phyloP scores from a whole-genome alignment of 352 stramenopile genomes.

The Halophytophthora polymorphica region DNA sequence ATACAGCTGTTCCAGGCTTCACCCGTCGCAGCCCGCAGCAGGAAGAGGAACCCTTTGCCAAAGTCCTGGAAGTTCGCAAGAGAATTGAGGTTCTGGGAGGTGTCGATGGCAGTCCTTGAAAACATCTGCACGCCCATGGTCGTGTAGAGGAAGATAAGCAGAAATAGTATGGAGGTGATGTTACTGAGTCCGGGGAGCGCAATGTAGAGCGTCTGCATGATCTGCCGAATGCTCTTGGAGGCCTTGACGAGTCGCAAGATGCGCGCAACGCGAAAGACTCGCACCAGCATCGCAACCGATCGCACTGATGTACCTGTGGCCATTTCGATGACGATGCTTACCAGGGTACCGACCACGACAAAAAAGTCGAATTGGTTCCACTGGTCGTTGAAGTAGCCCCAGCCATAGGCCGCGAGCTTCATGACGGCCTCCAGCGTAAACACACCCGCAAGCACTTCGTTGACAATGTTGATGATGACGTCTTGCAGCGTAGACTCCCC shows the following conservation, averaged over 20 bases:
- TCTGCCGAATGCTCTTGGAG: constrained; percentile 82
- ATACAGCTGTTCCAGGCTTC: constrained; percentile 93
- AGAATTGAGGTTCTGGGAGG: constrained; percentile 58
- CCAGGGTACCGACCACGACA: constrained; percentile 55
- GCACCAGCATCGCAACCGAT: constrained; percentile 82
- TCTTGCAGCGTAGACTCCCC: constrained; percentile 57
- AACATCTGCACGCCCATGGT: constrained; percentile 92
- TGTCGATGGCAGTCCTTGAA: constrained; percentile 66
- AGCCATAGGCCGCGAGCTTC: constrained; percentile 81
- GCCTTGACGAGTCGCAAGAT: constrained; percentile 78
- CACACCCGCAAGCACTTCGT: constrained; percentile 82
- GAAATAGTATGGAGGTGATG: constrained; percentile 85
- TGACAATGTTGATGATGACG: constrained; percentile 52
- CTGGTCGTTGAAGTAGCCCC: constrained; percentile 72
- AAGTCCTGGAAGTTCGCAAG: constrained; percentile 93
- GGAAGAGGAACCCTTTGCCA: constrained; percentile 81
- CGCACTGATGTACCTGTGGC: constrained; percentile 43
- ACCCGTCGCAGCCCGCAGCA: constrained; percentile 89
- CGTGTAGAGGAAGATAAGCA: constrained; percentile 93
- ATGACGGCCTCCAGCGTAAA: constrained; percentile 86
- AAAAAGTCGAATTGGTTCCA: constrained; percentile 91
- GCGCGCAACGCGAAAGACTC: constrained; percentile 88
- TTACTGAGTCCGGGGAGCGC: constrained; percentile 86
- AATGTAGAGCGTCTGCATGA: constrained; percentile 90
- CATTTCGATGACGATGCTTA: constrained; percentile 48